Conservation (phyloP, 2,329 filamentous ascomycete species). For the Stachybotrys echinatus region DNA sequence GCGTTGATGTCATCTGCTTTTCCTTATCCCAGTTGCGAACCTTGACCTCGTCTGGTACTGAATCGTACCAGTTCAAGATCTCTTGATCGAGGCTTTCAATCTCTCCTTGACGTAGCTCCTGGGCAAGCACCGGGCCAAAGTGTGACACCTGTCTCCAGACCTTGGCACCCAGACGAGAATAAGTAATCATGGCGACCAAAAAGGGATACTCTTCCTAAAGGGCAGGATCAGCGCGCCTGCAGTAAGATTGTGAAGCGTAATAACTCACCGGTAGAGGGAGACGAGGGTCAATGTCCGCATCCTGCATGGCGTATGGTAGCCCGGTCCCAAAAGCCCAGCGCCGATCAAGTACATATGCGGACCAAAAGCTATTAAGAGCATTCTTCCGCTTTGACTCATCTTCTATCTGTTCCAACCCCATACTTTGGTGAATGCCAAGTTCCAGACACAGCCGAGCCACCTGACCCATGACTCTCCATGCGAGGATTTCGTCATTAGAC, state of each 20-base stretch:
- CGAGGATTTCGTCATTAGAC: constrained; percentile 76
- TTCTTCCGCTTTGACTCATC: constrained; percentile 63
- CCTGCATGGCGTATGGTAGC: constrained; percentile 78
- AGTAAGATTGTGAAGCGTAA: not conserved
- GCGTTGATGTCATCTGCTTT: constrained; percentile 46
- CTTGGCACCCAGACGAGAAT: constrained; percentile 76
- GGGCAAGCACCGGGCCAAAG: constrained; percentile 54
- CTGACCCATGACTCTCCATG: constrained; percentile 83
- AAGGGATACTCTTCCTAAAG: constrained; percentile 56
- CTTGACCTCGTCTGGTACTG: constrained; percentile 57
- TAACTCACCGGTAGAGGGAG: constrained; percentile 70
- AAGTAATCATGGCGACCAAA: constrained; percentile 77
- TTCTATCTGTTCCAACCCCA: constrained; percentile 64
- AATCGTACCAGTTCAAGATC: constrained; percentile 80
- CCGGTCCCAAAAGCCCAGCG: constrained; percentile 89
- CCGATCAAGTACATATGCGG: constrained; percentile 77
- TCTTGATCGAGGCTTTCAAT: constrained; percentile 79
- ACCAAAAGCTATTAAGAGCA: constrained; percentile 76
- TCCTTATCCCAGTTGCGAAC: constrained; percentile 55
- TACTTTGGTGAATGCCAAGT: constrained; percentile 75
- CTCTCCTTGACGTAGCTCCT: constrained; percentile 65
- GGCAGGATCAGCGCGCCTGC: constrained; percentile 11
- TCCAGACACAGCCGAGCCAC: constrained; percentile 75
- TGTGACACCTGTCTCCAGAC: constrained; percentile 79
- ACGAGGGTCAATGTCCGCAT: constrained; percentile 76